phyloP scores from a whole-genome alignment of 768 basidiomycete genomes.

The Russula sp. region DNA sequence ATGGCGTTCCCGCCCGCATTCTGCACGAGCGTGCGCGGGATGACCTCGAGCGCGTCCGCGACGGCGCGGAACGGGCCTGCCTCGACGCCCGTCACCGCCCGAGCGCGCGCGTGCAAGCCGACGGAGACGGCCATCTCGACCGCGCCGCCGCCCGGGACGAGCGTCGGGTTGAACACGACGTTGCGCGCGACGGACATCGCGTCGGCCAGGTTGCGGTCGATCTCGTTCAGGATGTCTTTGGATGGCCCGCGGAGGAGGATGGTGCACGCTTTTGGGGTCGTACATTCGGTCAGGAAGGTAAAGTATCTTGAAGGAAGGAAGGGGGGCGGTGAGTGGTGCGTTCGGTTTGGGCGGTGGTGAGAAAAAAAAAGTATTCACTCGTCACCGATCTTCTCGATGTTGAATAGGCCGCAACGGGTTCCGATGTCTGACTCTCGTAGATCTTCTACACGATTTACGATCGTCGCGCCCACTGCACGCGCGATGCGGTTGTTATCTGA shows the following conservation, averaged over 20 bases:
- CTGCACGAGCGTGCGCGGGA: conserved; percentile 90
- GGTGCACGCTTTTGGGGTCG: conserved; percentile 90
- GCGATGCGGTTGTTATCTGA: conserved; percentile 99
- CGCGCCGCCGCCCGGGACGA: conserved; percentile 95
- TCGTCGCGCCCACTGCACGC: conserved; percentile 90
- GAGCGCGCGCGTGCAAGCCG: conserved; percentile 72
- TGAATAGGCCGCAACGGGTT: conserved; percentile 90
- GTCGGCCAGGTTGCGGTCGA: conserved; percentile 95
- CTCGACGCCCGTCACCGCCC: conserved; percentile 80
- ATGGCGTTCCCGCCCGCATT: conserved; percentile 96
- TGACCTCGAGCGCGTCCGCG: conserved; percentile 95
- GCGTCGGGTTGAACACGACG: conserved; percentile 88
- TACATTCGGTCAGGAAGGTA: conserved; percentile 92
- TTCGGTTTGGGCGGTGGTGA: not conserved
- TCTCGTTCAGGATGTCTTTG: conserved; percentile 97
- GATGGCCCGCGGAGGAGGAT: conserved; percentile 96
- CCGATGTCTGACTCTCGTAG: conserved; percentile 89
- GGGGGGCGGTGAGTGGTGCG: not conserved
- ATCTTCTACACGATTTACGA: conserved; percentile 95
- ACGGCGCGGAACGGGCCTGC: conserved; percentile 90
- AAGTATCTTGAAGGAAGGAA: conserved; percentile 64
- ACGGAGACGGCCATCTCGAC: conserved; percentile 98
- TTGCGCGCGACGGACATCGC: conserved; percentile 98
- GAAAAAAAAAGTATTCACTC: conserved; percentile 45
- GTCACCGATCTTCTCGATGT: conserved; percentile 96